phyloP scores from a whole-genome alignment of 2,329 filamentous ascomycete genomes.

The Cladosporium sp. region DNA sequence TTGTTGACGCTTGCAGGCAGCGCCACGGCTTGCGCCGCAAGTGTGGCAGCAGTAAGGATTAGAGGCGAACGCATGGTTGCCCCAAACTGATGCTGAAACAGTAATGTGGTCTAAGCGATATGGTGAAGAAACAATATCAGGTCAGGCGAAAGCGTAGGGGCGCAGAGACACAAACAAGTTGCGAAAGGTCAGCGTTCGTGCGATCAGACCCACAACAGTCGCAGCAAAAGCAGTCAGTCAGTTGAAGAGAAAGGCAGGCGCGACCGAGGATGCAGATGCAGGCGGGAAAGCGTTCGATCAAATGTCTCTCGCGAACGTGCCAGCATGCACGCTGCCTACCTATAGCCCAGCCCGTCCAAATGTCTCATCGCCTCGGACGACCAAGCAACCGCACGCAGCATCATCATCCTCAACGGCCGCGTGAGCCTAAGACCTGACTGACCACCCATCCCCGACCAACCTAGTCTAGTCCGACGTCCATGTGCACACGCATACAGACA shows the following conservation, averaged over 20 bases:
- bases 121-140: not conserved
- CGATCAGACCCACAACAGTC: not conserved
- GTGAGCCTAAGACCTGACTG: conserved; percentile 16
- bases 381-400: not conserved
- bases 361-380: conserved; percentile 21
- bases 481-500: not conserved
- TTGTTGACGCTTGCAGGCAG: not conserved
- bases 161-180: not conserved
- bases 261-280: not conserved
- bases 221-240: not conserved
- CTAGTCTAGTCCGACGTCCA: not conserved
- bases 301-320: conserved; percentile 1
- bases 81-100: not conserved
- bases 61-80: not conserved
- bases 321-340: not conserved
- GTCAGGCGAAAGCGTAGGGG: not conserved
- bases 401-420: conserved; percentile 17
- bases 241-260: not conserved
- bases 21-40: conserved; percentile 8
- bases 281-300: not conserved
- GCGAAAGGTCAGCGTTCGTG: not conserved
- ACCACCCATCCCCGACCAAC: conserved; percentile 1
- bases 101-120: not conserved
- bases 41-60: not conserved
- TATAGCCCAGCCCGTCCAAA: not conserved